Evolutionary conservation across 106 monocot genomes (phyloP), one percentile per base, ranked within the genome.

Genomic region (Allium sativum): DNA sequence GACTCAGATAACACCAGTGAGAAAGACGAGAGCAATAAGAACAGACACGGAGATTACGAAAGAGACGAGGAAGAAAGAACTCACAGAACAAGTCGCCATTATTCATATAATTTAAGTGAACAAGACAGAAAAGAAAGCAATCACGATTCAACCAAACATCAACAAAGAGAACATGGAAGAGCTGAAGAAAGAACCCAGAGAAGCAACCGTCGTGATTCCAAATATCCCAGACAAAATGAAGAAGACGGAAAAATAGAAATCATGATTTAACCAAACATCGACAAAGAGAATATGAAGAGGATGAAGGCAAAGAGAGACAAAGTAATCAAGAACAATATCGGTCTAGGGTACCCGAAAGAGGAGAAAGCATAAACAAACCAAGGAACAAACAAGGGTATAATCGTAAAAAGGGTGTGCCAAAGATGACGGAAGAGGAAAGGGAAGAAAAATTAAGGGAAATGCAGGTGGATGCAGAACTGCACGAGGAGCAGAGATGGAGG

Each of bases 401-500:
- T 16, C 63, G 57, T 10, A 70, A 51, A n/a, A 81, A 72, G 3
- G 56, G 52, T 11, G 78, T 76, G 17, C 86, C 78, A 17, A 81
- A 81, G 65, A 73, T 94, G 70, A 72, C 89, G 0, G 81, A 80
- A 56, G 82, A 89, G 72, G 94, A 94, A 73, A 81, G 89, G 65
- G 89, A 54, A 31, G 86, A 80, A 8, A 55, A 83, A 48, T 22
- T 89, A n/a, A 54, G 72, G 14, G 88, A 94, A 58, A 94, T 94
- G 94, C 86, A 94, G 66, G 8, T 70, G 42, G 71, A 94, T 65
- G 89, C 94, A 15, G 94, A 94, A 59, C 65, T 89, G n/a, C 89
- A 94, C 57, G 94, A 94, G 65, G 94, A 90, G 45, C 89, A 94
- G 72, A 83, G 94, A 58, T 81, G 77, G 86, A 94, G 77, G 62